These are phyloP conservation scores for Penicillium roqueforti DNA, from an alignment of 495 filamentous ascomycete genomes.

Conservation along the genomic window DNA sequence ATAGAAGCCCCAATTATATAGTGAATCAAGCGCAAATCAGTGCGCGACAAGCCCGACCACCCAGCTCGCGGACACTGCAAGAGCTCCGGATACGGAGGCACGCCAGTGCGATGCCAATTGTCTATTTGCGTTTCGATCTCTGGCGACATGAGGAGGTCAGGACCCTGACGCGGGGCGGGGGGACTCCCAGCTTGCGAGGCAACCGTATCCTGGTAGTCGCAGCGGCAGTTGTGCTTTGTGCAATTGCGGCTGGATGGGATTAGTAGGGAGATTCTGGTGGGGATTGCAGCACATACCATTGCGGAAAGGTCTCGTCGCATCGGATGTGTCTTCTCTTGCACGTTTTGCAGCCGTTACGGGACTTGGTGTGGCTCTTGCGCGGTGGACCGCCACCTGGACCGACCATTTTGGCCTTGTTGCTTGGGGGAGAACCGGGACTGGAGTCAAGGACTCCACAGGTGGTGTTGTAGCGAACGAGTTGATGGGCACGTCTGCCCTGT, in stretches of 20 bases:
- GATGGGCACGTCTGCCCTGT: slow-evolving; percentile 2
- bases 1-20: slow-evolving; percentile 84
- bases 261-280: neutral
- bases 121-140: slow-evolving; percentile 77
- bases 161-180: slow-evolving; percentile 61
- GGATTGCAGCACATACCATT: slow-evolving; percentile 64
- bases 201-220: slow-evolving; percentile 85
- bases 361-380: slow-evolving; percentile 89
- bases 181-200: slow-evolving; percentile 57
- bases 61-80: slow-evolving; percentile 59
- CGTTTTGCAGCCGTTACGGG: slow-evolving; percentile 92
- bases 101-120: slow-evolving; percentile 75
- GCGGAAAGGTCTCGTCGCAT: slow-evolving; percentile 95
- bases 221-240: slow-evolving; percentile 96
- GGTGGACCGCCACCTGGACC: slow-evolving; percentile 52
- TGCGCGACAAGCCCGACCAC: slow-evolving; percentile 60
- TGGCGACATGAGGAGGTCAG: slow-evolving; percentile 77
- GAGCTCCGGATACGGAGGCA: slow-evolving; percentile 83
- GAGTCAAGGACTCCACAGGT: neutral
- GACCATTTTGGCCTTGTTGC: slow-evolving; percentile 40
- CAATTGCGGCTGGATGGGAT: slow-evolving; percentile 73
- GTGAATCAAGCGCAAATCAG: slow-evolving; percentile 83
- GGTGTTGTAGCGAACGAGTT: neutral
- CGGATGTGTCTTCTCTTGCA: slow-evolving; percentile 97
- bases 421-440: neutral